phyloP scores from a whole-genome alignment of 805 yeast species.

The Yarrowia porcina region DNA sequence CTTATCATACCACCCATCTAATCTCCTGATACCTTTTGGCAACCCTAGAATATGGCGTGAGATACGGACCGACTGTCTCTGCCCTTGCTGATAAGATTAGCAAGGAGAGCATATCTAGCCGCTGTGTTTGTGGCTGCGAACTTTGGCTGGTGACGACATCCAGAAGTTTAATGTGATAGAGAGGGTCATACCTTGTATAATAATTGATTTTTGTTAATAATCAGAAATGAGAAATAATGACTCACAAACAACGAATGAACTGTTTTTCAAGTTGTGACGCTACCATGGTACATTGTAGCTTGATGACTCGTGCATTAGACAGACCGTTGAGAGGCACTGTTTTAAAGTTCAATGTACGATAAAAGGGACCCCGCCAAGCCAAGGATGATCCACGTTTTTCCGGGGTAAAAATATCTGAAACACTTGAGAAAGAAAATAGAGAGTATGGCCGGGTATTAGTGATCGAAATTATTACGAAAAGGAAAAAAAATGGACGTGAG shows the following conservation, averaged over 20 bases:
- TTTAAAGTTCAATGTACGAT: background rate
- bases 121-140: slow-evolving; percentile 6
- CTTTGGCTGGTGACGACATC: background rate
- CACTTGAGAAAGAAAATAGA: background rate
- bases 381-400: slow-evolving; percentile 11
- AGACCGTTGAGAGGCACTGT: background rate
- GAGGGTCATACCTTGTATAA: no score
- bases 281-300: no score
- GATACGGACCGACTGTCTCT: background rate
- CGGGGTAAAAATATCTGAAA: background rate
- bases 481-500: no score
- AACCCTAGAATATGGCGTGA: background rate
- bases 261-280: no score
- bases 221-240: no score
- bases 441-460: no score
- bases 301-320: background rate
- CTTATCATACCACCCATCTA: no score
- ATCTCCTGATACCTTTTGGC: no score
- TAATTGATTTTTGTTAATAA: no score
- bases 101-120: background rate
- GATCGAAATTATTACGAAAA: no score
- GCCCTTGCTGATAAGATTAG: background rate
- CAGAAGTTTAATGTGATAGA: no score
- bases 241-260: no score
- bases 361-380: background rate